These are phyloP conservation scores for Nephelium lappaceum DNA, from an alignment of 345 rosid genomes.

Conservation along the genomic window DNA sequence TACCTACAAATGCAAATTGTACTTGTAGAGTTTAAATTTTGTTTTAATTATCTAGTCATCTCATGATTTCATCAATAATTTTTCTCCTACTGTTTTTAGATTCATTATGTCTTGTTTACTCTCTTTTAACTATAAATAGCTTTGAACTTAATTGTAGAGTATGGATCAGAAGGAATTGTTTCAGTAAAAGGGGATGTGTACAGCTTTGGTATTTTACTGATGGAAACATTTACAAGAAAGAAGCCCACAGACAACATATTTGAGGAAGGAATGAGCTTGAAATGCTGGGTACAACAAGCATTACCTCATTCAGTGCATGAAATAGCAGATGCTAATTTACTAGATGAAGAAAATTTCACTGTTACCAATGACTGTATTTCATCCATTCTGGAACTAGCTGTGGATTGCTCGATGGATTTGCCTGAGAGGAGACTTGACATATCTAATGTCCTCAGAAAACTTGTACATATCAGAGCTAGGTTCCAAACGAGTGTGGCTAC, in stretches of 20 bases:
- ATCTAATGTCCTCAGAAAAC: too few species aligned
- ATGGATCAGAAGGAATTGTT: slow-evolving; percentile 5
- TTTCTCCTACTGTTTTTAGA: too few species aligned
- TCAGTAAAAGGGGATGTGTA: slow-evolving; percentile 18
- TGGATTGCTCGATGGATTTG: slow-evolving; percentile 6
- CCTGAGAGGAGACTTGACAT: not conserved
- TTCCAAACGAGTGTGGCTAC: too few species aligned
- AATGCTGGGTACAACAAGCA: slow-evolving; percentile 12
- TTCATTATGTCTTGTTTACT: too few species aligned
- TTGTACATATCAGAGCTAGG: too few species aligned
- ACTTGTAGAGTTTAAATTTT: too few species aligned
- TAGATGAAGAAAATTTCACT: not conserved
- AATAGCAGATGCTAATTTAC: slow-evolving; percentile 14
- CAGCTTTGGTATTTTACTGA: slow-evolving; percentile 20
- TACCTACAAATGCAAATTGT: too few species aligned
- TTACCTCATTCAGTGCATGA: not conserved
- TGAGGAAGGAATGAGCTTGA: slow-evolving; percentile 17
- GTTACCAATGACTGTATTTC: slow-evolving; percentile 12
- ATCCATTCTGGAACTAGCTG: not conserved
- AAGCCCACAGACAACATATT: slow-evolving; percentile 24
- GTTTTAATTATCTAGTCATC: too few species aligned
- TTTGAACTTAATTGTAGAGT: not conserved
- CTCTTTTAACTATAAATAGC: too few species aligned
- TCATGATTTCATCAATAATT: too few species aligned
- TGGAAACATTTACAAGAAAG: slow-evolving; percentile 29